Evolutionary conservation across 2,329 filamentous ascomycete genomes (phyloP), one percentile per base, ranked within the genome.

Genomic region (Aspergillus unguis): DNA sequence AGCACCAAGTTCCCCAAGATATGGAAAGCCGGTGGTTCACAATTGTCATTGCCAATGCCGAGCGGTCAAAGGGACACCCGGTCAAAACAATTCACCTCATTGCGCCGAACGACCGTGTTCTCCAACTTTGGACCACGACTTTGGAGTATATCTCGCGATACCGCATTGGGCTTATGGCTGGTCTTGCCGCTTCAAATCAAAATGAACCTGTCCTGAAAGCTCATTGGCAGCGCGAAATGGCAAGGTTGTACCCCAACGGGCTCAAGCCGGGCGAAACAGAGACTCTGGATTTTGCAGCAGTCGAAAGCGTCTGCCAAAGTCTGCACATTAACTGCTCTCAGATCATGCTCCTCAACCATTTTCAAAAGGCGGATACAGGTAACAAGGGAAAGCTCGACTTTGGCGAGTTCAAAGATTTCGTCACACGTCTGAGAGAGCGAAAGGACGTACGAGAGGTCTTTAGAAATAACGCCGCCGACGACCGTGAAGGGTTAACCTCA

Each of bases 251-350:
- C 58, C 77, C 79, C 8, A 62, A 65, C 26, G 68, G 65, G 17
- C 48, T 58, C 7, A 66, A 61, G 32, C 54, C 65, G 1, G 81
- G 80, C 5, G 83, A 83, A 28, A 82, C 86, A 5, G 87, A 91
- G 62, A 83, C 82, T 49, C 84, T 97, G 48, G 86, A 92, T 60
- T 83, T 95, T 49, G 78, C 80, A 11, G 88, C 88, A 8, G 86
- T 96, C 29, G 87, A 92, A 67, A 85, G 86, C 54, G 80, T 97
- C 10, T 97, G 94, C 73, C 87, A 88, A 55, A 92, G 87, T 64
- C 78, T 97, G 43, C 92, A 97, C 69, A 96, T 99, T 63, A 92
- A 96, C 70, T 90, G 89, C 64, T 88, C 90, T 2, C 84, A 86
- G 55, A 81, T 83, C 50, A 86, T 88, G 42, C 77, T 97, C 4